These are phyloP conservation scores for Terfezia boudieri DNA, from an alignment of 495 filamentous ascomycete genomes.

Conservation along the genomic window DNA sequence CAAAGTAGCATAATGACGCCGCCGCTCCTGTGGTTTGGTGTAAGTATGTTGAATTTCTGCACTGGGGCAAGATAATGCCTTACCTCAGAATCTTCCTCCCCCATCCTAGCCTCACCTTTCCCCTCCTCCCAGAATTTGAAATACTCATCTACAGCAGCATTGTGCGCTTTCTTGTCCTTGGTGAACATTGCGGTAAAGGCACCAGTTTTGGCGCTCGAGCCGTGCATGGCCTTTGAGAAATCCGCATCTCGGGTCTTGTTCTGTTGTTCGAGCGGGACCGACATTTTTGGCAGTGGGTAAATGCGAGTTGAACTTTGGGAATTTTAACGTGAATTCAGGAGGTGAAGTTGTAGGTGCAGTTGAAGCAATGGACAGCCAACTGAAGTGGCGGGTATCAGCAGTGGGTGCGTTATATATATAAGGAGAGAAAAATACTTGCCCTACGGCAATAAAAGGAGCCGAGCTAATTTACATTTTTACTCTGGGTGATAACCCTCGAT, in stretches of 20 bases:
- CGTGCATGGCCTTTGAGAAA: conserved; percentile 84
- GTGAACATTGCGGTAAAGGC: conserved; percentile 65
- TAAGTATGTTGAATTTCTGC: too few relatives aligned
- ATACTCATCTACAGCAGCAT: conserved; percentile 86
- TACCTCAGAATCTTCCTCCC: too few relatives aligned
- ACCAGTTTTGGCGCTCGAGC: conserved; percentile 47
- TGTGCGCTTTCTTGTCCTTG: conserved; percentile 64
- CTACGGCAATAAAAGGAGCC: background rate
- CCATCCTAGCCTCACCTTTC: conserved; percentile 36
- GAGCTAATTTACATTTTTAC: background rate
- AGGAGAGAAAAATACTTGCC: background rate
- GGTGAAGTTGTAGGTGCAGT: conserved; percentile 3
- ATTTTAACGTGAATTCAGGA: conserved; percentile 1
- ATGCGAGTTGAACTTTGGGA: background rate
- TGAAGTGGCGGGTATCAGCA: conserved; percentile 3
- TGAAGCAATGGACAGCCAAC: background rate
- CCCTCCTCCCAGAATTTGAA: conserved; percentile 99
- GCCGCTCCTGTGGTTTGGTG: conserved; percentile 36
- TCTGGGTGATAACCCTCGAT: too few relatives aligned
- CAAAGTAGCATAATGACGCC: conserved; percentile 78
- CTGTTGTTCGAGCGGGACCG: conserved; percentile 60
- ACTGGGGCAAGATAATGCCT: too few relatives aligned
- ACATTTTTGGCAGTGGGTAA: conserved; percentile 29
- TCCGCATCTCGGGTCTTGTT: conserved; percentile 75
- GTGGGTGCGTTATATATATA: background rate